A percentile compares a stretch with the other conserved stretches of the same genome.
Evolutionary conservation across 495 filamentous ascomycete genomes (phyloP).

Genomic region (Penicillium flavigenum): DNA sequence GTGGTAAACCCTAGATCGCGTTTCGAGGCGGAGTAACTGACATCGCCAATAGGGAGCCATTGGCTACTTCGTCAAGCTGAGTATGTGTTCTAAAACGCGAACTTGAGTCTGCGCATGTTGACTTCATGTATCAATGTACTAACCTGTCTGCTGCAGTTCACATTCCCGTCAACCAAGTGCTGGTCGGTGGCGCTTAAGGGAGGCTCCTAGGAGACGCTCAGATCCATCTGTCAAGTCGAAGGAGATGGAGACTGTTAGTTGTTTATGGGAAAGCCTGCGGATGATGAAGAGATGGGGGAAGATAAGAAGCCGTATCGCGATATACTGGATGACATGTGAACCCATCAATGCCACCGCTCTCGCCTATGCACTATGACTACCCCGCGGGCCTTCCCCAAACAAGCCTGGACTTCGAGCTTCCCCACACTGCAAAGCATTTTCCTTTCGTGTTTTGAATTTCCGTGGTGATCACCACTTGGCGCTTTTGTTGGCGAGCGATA

Average conservation of each 20-base stretch:
- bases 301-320: background rate
- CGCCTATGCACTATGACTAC: background rate
- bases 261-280: background rate
- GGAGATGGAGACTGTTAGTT: background rate
- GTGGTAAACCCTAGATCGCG: background rate
- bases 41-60: conserved; percentile 48
- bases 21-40: conserved; percentile 11
- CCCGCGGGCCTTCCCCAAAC: background rate
- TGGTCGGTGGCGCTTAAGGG: conserved; percentile 66
- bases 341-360: background rate
- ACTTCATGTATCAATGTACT: background rate
- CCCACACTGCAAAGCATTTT: background rate
- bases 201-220: background rate
- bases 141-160: conserved; percentile 52
- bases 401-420: background rate
- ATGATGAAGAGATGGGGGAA: no score
- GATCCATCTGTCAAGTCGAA: background rate
- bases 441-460: conserved; percentile 14
- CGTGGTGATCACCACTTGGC: conserved; percentile 11
- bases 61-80: conserved; percentile 93
- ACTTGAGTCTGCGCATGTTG: conserved; percentile 5
- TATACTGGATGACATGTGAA: background rate
- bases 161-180: conserved; percentile 81
- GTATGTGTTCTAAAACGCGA: conserved; percentile 45
- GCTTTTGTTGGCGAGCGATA: conserved; percentile 26